Conservation (phyloP, 441 rosid species). For the Sinapis alba region DNA sequence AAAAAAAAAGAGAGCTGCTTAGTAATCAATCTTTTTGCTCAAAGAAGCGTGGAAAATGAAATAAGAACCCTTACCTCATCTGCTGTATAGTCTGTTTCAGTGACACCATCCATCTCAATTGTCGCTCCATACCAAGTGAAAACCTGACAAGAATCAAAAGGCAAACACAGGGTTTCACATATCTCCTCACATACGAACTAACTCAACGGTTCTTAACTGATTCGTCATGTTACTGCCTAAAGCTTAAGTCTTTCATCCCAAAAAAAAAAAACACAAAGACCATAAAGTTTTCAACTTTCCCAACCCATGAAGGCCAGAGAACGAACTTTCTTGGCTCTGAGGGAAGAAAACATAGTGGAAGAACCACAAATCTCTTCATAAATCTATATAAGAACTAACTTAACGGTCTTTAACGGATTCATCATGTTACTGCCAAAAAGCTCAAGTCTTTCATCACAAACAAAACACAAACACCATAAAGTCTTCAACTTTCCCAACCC, state of each 20-base stretch:
- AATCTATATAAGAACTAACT: background rate
- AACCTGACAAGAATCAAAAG: slow-evolving; percentile 48
- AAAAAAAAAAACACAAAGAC: too few species aligned
- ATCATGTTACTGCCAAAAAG: slow-evolving; percentile 8
- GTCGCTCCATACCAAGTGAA: slow-evolving; percentile 97
- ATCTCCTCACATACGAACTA: background rate
- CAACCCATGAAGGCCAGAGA: background rate
- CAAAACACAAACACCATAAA: too few species aligned
- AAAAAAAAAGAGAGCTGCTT: slow-evolving; percentile 22
- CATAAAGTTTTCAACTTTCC: background rate
- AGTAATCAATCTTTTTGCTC: background rate
- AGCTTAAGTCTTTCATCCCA: too few species aligned
- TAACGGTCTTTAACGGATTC: background rate
- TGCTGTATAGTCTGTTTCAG: slow-evolving; percentile 90
- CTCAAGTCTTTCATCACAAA: slow-evolving; percentile 1
- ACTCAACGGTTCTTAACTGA: background rate
- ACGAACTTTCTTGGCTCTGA: background rate
- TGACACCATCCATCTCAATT: slow-evolving; percentile 79
- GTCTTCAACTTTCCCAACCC: background rate
- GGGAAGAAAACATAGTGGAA: too few species aligned
- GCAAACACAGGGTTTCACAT: background rate
- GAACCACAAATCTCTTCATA: background rate
- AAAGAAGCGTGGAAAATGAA: background rate
- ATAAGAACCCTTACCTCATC: slow-evolving; percentile 66
- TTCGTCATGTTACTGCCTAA: background rate